These are phyloP conservation scores for Fusarium napiforme DNA, from an alignment of 2,329 filamentous ascomycete species.

Conservation along the genomic window DNA sequence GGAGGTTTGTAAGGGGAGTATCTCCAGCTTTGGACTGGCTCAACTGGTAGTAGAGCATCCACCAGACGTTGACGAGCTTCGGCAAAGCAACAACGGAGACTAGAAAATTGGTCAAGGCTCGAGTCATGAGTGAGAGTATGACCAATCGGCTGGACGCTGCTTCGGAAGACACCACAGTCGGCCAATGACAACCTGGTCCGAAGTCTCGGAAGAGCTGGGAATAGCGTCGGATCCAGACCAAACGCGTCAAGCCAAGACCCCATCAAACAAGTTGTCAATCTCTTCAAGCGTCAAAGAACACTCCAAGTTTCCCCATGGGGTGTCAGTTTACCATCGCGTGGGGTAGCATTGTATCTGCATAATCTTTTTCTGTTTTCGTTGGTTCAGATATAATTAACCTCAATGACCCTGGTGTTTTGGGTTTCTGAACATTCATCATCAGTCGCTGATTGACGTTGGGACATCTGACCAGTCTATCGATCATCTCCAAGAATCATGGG, in stretches of 20 bases:
- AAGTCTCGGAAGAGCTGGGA: background rate
- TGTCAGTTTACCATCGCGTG: background rate
- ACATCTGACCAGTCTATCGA: background rate
- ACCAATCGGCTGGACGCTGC: background rate
- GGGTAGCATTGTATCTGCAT: background rate
- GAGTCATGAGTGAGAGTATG: accelerated
- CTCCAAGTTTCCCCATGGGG: conserved; percentile 21
- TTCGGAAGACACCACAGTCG: accelerated
- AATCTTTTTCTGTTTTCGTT: background rate
- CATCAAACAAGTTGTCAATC: background rate
- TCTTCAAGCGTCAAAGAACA: background rate
- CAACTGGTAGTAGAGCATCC: background rate
- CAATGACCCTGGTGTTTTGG: background rate
- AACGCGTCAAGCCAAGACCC: conserved; percentile 1
- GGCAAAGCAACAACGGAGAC: background rate
- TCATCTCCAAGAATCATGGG: background rate
- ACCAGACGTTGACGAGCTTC: background rate
- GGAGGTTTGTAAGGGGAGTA: background rate
- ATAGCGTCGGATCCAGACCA: background rate
- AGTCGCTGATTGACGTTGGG: background rate
- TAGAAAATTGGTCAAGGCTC: background rate
- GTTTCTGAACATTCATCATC: background rate
- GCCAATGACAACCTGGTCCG: background rate
- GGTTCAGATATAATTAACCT: background rate
- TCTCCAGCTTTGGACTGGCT: background rate